phyloP scores from a whole-genome alignment of 805 yeast genomes.

The Teunomyces funiuensis region DNA sequence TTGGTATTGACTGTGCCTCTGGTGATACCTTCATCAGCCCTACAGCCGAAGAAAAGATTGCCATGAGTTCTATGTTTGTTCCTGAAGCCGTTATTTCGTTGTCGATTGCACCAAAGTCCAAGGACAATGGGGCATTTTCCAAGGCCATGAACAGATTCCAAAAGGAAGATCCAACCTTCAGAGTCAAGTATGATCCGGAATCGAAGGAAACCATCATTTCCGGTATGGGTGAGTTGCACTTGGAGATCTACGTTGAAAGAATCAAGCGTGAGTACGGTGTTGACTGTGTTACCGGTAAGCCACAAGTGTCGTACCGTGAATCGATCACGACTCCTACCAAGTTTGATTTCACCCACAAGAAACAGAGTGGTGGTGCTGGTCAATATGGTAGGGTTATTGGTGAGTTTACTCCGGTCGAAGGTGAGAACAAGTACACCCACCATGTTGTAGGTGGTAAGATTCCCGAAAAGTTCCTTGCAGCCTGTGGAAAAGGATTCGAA shows the following conservation, averaged over 20 bases:
- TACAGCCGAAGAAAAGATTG: constrained; percentile 54
- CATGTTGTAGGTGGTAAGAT: constrained; percentile 96
- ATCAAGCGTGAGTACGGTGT: constrained; percentile 97
- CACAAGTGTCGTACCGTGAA: constrained; percentile 98
- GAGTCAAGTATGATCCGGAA: constrained; percentile 86
- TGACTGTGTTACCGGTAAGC: constrained; percentile 93
- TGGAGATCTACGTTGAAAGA: constrained; percentile 97
- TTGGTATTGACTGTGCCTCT: constrained; percentile 98
- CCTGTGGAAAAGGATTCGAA: constrained; percentile 94
- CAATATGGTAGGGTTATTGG: constrained; percentile 98
- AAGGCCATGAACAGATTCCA: constrained; percentile 97
- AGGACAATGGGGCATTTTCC: constrained; percentile 84
- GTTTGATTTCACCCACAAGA: constrained; percentile 94
- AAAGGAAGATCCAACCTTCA: constrained; percentile 97
- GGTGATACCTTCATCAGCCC: constrained; percentile 98
- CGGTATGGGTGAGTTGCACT: constrained; percentile 98
- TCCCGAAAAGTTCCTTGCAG: constrained; percentile 89
- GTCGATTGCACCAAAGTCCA: constrained; percentile 83
- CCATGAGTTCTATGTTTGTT: constrained; percentile 98
- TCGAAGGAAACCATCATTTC: constrained; percentile 92
- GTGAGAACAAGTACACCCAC: constrained; percentile 75
- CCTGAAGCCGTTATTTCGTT: constrained; percentile 98
- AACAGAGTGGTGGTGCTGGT: constrained; percentile 99
- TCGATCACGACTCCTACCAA: constrained; percentile 70
- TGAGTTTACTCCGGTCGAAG: constrained; percentile 60